Base-by-base conservation (phyloP, 257 asterid genomes). In the Petunia axillaris region DNA sequence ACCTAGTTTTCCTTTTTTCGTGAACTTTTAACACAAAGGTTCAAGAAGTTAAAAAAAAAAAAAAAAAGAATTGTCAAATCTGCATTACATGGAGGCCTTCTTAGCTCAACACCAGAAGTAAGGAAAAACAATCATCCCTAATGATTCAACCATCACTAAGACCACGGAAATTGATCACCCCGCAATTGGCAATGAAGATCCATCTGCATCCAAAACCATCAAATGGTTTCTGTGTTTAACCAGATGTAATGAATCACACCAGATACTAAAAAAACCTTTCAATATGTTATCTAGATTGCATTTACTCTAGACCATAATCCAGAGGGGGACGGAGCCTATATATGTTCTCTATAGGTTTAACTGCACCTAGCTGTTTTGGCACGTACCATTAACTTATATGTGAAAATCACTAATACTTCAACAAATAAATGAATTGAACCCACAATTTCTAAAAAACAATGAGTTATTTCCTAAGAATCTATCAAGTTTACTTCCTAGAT, bases 141-240 rank as follows among this genome's bases (percentile, higher is more conserved):
- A 78, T 77, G 63, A 58, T 62, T 58, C 16, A 55, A 67, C 10
- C 81, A 58, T 60, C 68, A 43, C 78, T 81, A 43, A 44, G 38
- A 43, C 39, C 44, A 4, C 75, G 13, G 68, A n/a, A 55, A n/a
- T 16, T 39, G 3, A 62, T 82, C 50, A 76, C 40, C 81, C 88
- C 64, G 62, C 84, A 82, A 60, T 59, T 13, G 53, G 57, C 60
- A 65, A 83, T 46, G 89, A 78, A 57, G 87, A 57, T 74, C 79
- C 87, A 75, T 58, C 89, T 86, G 85, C 84, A 73, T 73, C 78
- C 78, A 73, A 50, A 73, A 50, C 35, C 59, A 73, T 35, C 62
- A 73, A 73, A 73, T 36, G 6, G 40, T 50, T 25, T 50, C 62
- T 14, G 5, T 65, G 50, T 48, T 36, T 43, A 44, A 8, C 15